phyloP scores from a whole-genome alignment of 2,329 filamentous ascomycete genomes.

The Phyllosticta capitalensis region DNA sequence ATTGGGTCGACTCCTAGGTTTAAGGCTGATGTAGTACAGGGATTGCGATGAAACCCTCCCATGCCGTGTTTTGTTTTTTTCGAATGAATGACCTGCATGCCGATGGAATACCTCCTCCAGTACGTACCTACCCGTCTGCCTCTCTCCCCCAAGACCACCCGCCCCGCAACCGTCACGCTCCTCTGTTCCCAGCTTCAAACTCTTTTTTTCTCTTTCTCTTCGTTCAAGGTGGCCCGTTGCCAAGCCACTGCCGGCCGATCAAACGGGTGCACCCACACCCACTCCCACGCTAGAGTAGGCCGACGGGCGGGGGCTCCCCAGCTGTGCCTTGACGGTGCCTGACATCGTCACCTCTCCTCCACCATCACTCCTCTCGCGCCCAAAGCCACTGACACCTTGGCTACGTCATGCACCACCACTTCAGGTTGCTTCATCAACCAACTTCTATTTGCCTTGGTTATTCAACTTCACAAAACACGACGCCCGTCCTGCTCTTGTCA shows the following conservation, averaged over 20 bases:
- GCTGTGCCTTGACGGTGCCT: neutral
- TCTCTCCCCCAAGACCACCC: neutral
- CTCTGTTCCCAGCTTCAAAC: neutral
- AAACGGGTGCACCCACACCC: neutral
- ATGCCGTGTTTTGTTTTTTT: slow-evolving; percentile 24
- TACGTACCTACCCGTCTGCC: neutral
- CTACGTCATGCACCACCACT: neutral
- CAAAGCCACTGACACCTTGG: neutral
- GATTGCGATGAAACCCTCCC: slow-evolving; percentile 24
- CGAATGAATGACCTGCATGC: slow-evolving; percentile 15
- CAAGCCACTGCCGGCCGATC: slow-evolving; percentile 10
- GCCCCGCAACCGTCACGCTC: neutral
- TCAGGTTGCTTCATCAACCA: neutral
- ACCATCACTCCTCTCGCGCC: neutral
- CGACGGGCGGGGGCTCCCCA: neutral
- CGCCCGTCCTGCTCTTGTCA: neutral
- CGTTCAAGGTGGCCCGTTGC: neutral
- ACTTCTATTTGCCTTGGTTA: neutral
- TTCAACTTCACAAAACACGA: neutral
- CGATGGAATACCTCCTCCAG: neutral
- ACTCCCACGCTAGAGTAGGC: neutral
- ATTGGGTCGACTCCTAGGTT: slow-evolving; percentile 16
- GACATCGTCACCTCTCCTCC: neutral
- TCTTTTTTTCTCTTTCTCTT: neutral
- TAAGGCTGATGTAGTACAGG: slow-evolving; percentile 18